Evolutionary conservation across 495 filamentous ascomycete species (phyloP).

Genomic region (Recurvomyces mirabilis): DNA sequence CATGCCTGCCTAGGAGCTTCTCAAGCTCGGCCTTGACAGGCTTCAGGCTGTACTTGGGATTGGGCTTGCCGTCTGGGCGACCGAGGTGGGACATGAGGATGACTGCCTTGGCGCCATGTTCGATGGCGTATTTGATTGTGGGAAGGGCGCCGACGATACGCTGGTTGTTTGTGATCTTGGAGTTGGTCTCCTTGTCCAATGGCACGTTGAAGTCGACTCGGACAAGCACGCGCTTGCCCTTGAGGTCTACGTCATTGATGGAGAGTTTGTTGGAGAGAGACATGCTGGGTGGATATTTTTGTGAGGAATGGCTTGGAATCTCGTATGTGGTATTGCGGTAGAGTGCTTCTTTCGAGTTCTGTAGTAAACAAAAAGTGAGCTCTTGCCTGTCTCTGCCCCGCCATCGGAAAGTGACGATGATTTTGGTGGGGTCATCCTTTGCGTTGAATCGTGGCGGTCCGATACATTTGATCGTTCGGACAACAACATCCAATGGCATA

Average conservation of each 20-base stretch:
- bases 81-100: slow-evolving; percentile 98
- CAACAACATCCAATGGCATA: no score
- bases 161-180: slow-evolving; percentile 95
- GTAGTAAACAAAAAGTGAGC: neutral
- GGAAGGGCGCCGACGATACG: slow-evolving; percentile 95
- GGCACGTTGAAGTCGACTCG: slow-evolving; percentile 99
- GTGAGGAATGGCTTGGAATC: neutral
- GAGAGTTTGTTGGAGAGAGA: slow-evolving; percentile 97
- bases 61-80: slow-evolving; percentile 79
- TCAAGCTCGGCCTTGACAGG: slow-evolving; percentile 85
- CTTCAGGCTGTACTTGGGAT: slow-evolving; percentile 88
- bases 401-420: no score
- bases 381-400: no score
- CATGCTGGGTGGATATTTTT: slow-evolving; percentile 40
- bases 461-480: no score
- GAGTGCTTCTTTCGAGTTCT: neutral
- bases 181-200: slow-evolving; percentile 58
- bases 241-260: slow-evolving; percentile 90
- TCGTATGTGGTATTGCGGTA: neutral
- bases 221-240: slow-evolving; percentile 95
- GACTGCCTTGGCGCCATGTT: slow-evolving; percentile 87
- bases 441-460: no score
- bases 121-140: slow-evolving; percentile 95
- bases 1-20: slow-evolving; percentile 69
- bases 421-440: no score